These are phyloP conservation scores for Penicilliopsis zonata DNA, from an alignment of 495 filamentous ascomycete genomes.

Conservation along the genomic window DNA sequence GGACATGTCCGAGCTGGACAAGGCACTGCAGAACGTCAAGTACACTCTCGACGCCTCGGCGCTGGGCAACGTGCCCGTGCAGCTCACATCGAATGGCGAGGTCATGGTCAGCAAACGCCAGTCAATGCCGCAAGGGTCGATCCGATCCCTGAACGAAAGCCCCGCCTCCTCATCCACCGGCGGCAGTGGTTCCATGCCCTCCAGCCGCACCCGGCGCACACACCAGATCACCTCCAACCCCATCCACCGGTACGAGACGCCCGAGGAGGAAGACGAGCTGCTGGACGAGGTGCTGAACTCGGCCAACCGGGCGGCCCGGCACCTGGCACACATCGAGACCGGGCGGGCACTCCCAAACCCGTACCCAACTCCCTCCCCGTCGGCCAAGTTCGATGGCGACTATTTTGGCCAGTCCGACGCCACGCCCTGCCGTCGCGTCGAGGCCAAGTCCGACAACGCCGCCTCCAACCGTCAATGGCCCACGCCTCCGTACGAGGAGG, in stretches of 20 bases:
- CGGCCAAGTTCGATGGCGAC: conserved; percentile 63
- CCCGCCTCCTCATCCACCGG: conserved; percentile 39
- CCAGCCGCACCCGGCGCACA: conserved; percentile 72
- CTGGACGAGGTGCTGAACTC: conserved; percentile 68
- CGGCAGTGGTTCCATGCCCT: conserved; percentile 49
- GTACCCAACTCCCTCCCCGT: conserved; percentile 86
- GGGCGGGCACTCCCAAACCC: conserved; percentile 50
- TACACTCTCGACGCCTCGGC: conserved; percentile 46
- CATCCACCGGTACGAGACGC: conserved; percentile 75
- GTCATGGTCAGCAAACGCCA: conserved; percentile 49
- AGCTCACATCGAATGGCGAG: conserved; percentile 33
- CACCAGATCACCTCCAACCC: conserved; percentile 64
- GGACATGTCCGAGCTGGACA: conserved; percentile 57
- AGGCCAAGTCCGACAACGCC: conserved; percentile 47
- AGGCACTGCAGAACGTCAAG: conserved; percentile 60
- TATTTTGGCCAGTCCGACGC: conserved; percentile 49
- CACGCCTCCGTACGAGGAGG: conserved; percentile 88
- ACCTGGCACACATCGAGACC: conserved; percentile 39
- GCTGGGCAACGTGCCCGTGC: conserved; percentile 35
- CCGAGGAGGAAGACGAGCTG: conserved; percentile 93
- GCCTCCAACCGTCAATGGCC: conserved; percentile 66
- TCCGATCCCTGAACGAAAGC: conserved; percentile 50
- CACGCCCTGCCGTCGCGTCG: conserved; percentile 41
- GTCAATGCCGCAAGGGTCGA: conserved; percentile 61
- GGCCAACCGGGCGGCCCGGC: conserved; percentile 42